These are phyloP conservation scores for Pseudozyma sp. DNA, from an alignment of 1,284 basidiomycete species.

Conservation along the genomic window DNA sequence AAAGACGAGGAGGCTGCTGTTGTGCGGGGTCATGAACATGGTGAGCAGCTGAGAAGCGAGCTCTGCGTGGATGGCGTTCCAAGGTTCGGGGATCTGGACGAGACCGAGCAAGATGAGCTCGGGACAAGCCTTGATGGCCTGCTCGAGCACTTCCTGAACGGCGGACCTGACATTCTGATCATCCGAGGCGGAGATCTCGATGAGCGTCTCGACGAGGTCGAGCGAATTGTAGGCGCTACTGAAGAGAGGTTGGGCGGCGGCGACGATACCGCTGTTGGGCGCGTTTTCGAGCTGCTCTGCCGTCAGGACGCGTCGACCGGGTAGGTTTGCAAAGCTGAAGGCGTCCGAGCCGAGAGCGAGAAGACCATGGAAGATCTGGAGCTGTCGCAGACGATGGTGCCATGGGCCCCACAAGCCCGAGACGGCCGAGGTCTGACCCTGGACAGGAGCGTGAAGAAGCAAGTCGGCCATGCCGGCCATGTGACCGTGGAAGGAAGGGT, in stretches of 20 bases:
- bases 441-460: constrained; percentile 49
- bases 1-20: constrained; percentile 94
- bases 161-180: constrained; percentile 70
- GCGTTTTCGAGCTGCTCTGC: constrained; percentile 70
- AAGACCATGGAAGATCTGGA: constrained; percentile 86
- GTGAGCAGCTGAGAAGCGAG: constrained; percentile 86
- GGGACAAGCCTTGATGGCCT: constrained; percentile 77
- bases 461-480: constrained; percentile 59
- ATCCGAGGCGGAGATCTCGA: constrained; percentile 91
- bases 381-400: constrained; percentile 86
- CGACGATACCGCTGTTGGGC: constrained; percentile 81
- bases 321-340: constrained; percentile 78
- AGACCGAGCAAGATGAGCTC: constrained; percentile 94
- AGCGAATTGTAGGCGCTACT: constrained; percentile 93
- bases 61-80: constrained; percentile 86
- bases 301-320: constrained; percentile 56
- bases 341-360: constrained; percentile 80
- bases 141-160: constrained; percentile 65
- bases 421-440: constrained; percentile 69
- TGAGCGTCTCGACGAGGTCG: constrained; percentile 85
- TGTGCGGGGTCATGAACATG: constrained; percentile 91
- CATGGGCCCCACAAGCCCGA: constrained; percentile 72
- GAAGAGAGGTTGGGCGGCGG: constrained; percentile 77
- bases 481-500: constrained; percentile 69
- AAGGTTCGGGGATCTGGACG: constrained; percentile 84